Evolutionary conservation across 2,329 filamentous ascomycete species (phyloP), one percentile per base, ranked within the genome.

Genomic region (Monosporascus ibericus): DNA sequence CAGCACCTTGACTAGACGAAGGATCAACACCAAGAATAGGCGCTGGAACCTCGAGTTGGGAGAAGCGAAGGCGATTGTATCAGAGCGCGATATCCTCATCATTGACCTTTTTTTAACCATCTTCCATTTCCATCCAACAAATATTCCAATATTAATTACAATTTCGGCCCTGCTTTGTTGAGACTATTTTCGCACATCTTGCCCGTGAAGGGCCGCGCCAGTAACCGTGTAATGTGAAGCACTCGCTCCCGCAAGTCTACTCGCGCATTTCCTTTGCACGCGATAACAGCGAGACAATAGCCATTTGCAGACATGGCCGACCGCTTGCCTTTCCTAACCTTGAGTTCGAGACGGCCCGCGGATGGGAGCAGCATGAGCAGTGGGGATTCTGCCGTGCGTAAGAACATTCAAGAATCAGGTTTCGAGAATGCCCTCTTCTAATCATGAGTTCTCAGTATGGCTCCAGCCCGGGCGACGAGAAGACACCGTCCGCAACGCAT

Each of bases 311-410:
- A 25, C 61, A 77, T 77, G 74, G 68, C 67, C 52, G 70, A 74
- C 51, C 68, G 71, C 46, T 69, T 71, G 54, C 73, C 77, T 17
- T 82, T 81, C 62, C 70, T 80, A 52, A 79, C 78, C 44, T 75
- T 82, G 60, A 73, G 75, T 61, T 75, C 78, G 51, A 71, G 76
- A 61, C 68, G 71, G 56, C 73, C 77, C 44, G 69, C 68, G 50
- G 73, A 77, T 57, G 70, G 68, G 30, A 69, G 68, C 61, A 76
- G 75, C 56, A 68, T 74, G 56, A 75, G 72, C 64, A 75, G 75
- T 59, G 70, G 71, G 48, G 75, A 77, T 62, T 75, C 73, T 54
- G 70, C 74, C 60, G 77, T 79, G 71, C 60, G 77, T 76, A 54
- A 49, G 58, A 49, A 59, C 50, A 54, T 46, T 56, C 52, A 50